Evolutionary conservation across 2,329 filamentous ascomycete species (phyloP), one percentile per base, ranked within the genome.

Genomic region (Fusarium sp.): DNA sequence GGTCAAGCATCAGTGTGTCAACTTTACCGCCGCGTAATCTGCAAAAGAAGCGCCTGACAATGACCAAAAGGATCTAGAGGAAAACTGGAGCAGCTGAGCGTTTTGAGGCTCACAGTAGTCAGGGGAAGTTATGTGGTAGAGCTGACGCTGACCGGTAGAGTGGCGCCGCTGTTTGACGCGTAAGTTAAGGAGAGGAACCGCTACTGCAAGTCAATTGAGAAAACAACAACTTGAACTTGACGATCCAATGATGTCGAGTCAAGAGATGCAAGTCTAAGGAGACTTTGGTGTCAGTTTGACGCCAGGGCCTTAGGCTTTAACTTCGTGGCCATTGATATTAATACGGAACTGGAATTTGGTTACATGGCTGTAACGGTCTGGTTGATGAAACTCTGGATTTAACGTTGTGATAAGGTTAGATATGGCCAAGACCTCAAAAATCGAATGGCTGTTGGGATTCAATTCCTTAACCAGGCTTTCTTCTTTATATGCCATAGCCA

Each of bases 31-130:
- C 45, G 52, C 49, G 36, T 66, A 66, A 35, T 38, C 13, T 29
- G 7, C 25, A 42, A 15, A 31, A 55, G 29, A 44, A 57, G 36
- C 47, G 27, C 45, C 44, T 53, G 22, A 44, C 10, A 33, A 50
- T 56, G 14, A 15, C 20, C 18, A 35, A 52, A 49, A 33, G 12
- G n/a, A 35, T 38, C 25, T 31, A 39, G 44, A 62, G 54, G 49
- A 64, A 68, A 68, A 73, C 29, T 71, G 49, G 67, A 65, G 62
- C 44, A 71, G 70, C 65, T 61, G 70, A 71, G 38, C 31, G 55
- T 57, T 56, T 66, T 62, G 66, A 73, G 66, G 66, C 67, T 55
- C 56, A 36, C 25, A 61, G 45, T 57, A 72, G 56, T 73, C 55
- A 71, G 71, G 71, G 65, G 70, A 54, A 65, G 53, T 41, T 53